Conservation (phyloP, 106 monocot species). For the Narthecium ossifragum region DNA sequence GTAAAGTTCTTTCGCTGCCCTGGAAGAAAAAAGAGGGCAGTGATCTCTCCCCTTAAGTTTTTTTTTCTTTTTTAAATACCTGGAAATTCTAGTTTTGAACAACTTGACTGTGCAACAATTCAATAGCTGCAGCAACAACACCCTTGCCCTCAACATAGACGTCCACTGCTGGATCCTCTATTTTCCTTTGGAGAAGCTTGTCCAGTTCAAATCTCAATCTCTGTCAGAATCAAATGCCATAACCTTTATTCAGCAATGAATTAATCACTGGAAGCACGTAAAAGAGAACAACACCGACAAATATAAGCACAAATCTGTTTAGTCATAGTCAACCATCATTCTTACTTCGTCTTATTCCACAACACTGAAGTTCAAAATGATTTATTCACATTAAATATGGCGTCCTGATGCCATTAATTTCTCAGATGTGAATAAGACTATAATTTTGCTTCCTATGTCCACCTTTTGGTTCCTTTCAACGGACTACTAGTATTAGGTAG, state of each 20-base stretch:
- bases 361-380: neutral
- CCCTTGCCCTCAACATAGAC: slow-evolving; percentile 51
- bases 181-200: slow-evolving; percentile 77
- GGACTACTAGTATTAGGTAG: too few relatives aligned
- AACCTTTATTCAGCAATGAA: neutral
- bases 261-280: neutral
- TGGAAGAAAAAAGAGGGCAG: too few relatives aligned
- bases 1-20: too few relatives aligned
- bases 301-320: neutral
- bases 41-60: too few relatives aligned
- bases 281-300: neutral
- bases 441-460: too few relatives aligned
- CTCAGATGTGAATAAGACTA: too few relatives aligned
- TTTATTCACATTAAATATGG: too few relatives aligned
- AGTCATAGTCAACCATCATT: neutral
- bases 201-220: slow-evolving; percentile 74
- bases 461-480: too few relatives aligned
- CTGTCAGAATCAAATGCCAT: slow-evolving; percentile 21
- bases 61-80: too few relatives aligned
- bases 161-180: slow-evolving; percentile 59
- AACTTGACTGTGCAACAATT: slow-evolving; percentile 61
- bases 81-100: too few relatives aligned
- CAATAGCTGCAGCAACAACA: slow-evolving; percentile 69
- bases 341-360: neutral
- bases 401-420: too few relatives aligned